These are phyloP conservation scores for Halenospora varia DNA, from an alignment of 495 filamentous ascomycete genomes.

Conservation along the genomic window DNA sequence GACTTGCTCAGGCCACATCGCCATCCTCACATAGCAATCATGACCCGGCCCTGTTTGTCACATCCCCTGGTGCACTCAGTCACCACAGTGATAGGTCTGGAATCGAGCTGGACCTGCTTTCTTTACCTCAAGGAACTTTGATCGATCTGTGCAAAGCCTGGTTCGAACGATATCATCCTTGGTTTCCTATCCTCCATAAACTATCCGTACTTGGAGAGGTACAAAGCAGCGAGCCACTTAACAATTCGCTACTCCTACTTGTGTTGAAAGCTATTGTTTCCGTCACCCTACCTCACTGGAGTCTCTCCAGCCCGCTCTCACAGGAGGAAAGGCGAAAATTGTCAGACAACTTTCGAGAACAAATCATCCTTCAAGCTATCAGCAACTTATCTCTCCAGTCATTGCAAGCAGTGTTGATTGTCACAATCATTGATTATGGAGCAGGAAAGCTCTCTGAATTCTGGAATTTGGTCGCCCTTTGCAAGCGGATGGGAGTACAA, in stretches of 20 bases:
- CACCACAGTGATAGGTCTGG: background rate
- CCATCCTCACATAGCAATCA: background rate
- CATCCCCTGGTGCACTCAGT: background rate
- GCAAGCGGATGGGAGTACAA: constrained; percentile 27
- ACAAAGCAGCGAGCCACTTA: constrained; percentile 12
- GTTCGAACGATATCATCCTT: constrained; percentile 32
- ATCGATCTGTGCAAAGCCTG: constrained; percentile 27
- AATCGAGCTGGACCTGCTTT: constrained; percentile 10
- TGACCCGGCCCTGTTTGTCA: background rate
- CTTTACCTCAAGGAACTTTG: constrained; percentile 7
- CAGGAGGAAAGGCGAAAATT: constrained; percentile 14
- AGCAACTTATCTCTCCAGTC: constrained; percentile 19
- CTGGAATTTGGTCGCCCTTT: constrained; percentile 30
- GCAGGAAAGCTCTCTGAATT: constrained; percentile 25
- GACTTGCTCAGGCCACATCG: background rate
- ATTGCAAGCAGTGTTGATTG: constrained; percentile 29
- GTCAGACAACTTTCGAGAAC: constrained; percentile 18
- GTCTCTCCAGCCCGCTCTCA: constrained; percentile 7
- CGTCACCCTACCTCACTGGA: constrained; percentile 27
- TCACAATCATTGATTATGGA: constrained; percentile 29
- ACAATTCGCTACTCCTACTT: constrained; percentile 15
- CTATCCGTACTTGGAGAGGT: constrained; percentile 23
- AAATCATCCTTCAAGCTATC: constrained; percentile 24
- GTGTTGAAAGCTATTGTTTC: constrained; percentile 29
- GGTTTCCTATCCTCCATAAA: constrained; percentile 34